A percentile compares a stretch with the other conserved stretches of the same genome.
Conservation (phyloP, 192 early-diverging fungal genomes). For the Linnemannia exigua region DNA sequence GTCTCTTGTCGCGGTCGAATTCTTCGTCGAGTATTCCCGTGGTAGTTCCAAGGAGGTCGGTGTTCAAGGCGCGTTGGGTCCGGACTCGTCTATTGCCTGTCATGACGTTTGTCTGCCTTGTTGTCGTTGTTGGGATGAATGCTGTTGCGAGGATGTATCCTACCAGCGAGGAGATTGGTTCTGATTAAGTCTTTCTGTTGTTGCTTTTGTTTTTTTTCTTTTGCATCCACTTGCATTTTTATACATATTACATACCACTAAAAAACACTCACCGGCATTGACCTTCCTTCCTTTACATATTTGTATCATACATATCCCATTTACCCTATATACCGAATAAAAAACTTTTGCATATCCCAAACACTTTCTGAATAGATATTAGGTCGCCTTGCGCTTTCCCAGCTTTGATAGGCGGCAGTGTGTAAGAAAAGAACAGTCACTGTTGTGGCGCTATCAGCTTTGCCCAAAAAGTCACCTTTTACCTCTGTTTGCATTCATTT, state of each 20-base stretch:
- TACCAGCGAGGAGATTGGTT: constrained; percentile 14
- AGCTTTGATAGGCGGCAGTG: not conserved
- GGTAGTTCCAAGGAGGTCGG: not conserved
- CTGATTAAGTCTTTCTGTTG: not conserved
- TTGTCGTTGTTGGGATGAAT: constrained; percentile 31
- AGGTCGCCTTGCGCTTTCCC: not conserved
- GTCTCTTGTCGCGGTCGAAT: constrained; percentile 15
- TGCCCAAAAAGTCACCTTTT: not conserved
- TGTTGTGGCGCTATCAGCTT: not conserved
- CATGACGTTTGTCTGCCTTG: constrained; percentile 30
- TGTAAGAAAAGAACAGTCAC: not conserved
- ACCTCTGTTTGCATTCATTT: not conserved
- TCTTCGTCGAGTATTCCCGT: not conserved
- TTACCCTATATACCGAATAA: not conserved
- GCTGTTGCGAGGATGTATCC: constrained; percentile 13
- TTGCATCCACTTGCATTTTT: not conserved
- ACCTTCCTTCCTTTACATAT: not conserved
- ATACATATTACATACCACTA: constrained; percentile 5
- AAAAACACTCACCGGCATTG: not conserved
- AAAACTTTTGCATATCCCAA: not conserved
- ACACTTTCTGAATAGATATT: no score
- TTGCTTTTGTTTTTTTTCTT: not conserved
- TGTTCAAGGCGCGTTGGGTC: constrained; percentile 31
- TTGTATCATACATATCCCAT: not conserved
- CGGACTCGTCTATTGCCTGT: constrained; percentile 41